Conservation (phyloP, 2,329 filamentous ascomycete species). For the Xylariales sp. region DNA sequence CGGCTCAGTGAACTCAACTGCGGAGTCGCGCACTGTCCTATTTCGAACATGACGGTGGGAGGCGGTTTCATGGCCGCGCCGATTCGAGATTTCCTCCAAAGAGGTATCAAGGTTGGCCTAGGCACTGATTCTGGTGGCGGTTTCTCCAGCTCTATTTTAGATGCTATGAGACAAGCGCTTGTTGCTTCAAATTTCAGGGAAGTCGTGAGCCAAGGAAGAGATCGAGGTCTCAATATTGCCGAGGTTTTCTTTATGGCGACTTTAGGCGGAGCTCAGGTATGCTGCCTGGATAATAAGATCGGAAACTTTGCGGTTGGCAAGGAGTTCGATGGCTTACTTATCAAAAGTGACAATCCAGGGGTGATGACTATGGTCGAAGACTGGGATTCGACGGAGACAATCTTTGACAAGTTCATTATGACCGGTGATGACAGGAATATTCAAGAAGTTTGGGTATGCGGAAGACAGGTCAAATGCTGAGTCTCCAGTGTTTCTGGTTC, state of each 20-base stretch:
- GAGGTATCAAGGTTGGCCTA: constrained; percentile 60
- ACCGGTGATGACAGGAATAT: constrained; percentile 63
- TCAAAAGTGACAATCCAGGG: constrained; percentile 32
- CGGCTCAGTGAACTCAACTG: constrained; percentile 43
- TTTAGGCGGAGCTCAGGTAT: constrained; percentile 55
- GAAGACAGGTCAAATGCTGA: constrained; percentile 29
- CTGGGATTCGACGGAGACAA: constrained; percentile 36
- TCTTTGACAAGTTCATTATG: constrained; percentile 63
- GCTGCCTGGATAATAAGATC: constrained; percentile 46
- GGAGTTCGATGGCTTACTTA: constrained; percentile 57
- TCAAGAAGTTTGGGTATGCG: constrained; percentile 47
- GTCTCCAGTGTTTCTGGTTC: too few relatives aligned
- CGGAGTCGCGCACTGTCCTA: constrained; percentile 60
- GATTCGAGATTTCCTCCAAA: constrained; percentile 50
- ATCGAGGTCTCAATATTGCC: constrained; percentile 41
- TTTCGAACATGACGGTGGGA: constrained; percentile 59
- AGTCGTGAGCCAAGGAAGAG: constrained; percentile 32
- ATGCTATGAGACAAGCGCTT: constrained; percentile 54
- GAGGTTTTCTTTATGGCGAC: constrained; percentile 59
- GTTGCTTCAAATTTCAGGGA: constrained; percentile 48
- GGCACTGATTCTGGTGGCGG: constrained; percentile 63
- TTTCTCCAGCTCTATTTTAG: constrained; percentile 55
- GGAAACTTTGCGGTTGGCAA: constrained; percentile 56
- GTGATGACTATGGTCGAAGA: constrained; percentile 51
- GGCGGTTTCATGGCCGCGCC: constrained; percentile 60